Evolutionary conservation across 805 yeast genomes (phyloP), one percentile per base, ranked within the genome.

Genomic region (Saccharomycodes ludwigii): DNA sequence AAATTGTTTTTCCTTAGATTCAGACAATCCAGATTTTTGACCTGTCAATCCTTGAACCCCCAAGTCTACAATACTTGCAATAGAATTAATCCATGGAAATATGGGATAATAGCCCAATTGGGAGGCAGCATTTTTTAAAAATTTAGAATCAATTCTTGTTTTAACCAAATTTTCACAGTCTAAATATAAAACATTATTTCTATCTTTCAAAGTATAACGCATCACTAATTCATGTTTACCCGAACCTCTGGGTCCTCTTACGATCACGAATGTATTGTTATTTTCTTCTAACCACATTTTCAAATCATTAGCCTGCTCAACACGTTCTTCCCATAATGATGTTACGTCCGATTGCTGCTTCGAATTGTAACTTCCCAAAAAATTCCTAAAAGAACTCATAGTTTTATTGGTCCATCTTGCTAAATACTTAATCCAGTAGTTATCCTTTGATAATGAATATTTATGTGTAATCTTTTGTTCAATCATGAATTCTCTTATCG

Each of bases 191-290:
- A 77, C 68, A 38, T 77, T 76, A 1, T 65, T 62, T 31, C 85
- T 69, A 18, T 64, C 71, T 29, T 63, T 58, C 27, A 83, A 60
- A 1, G 79, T 75, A 45, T 76, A 73, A 27, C 73, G 73, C 48
- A 77, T 56, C 4, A 88, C 85, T 37, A 84, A 58, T 37, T 76
- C 88, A 37, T 75, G 69, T 46, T 91, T 88, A 15, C 97, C 98
- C n/a, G 94, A 75, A 4, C 98, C 98, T 41, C 83, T 68, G 4
- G 98, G 97, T 9, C 98, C 98, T 39, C 76, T 72, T 3, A 91
- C 75, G 3, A 91, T 73, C 17, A 88, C 85, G 49, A 85, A 91
- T 2, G 96, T 83, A 50, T 80, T 77, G n/a, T 76, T 74, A 39
- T 85, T 86, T 52, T 91, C 98, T 36, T 73, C 75, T 5, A 91